Conservation (phyloP, 2,329 filamentous ascomycete genomes). For the Aspergillus bombycis region DNA sequence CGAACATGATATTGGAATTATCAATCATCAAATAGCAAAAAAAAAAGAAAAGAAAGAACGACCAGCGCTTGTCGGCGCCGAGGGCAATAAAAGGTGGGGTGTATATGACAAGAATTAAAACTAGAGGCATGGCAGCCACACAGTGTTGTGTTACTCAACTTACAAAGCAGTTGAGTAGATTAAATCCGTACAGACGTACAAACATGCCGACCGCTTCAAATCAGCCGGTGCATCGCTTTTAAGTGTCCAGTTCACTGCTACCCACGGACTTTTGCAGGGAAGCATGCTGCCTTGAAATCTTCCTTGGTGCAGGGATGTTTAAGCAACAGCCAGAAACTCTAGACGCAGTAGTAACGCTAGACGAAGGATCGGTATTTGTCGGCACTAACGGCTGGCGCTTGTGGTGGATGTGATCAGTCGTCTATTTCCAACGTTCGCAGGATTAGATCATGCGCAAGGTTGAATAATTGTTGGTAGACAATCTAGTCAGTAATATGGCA, state of each 20-base stretch:
- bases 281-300: constrained; percentile 21
- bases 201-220: constrained; percentile 12
- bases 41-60: constrained; percentile 10
- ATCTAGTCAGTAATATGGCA: constrained; percentile 1
- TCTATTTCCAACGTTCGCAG: background rate
- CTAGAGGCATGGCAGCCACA: constrained; percentile 39
- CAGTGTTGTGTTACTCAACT: constrained; percentile 28
- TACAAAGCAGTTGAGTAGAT: constrained; percentile 16
- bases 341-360: constrained; percentile 13
- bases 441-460: constrained; percentile 16
- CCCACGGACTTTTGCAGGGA: constrained; percentile 21
- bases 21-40: constrained; percentile 16
- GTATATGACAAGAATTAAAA: constrained; percentile 29
- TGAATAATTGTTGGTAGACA: background rate
- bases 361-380: constrained; percentile 4
- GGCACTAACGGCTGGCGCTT: background rate
- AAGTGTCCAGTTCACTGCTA: constrained; percentile 7
- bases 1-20: background rate
- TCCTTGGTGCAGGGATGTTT: constrained; percentile 3
- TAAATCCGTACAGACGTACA: background rate
- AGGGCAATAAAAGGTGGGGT: constrained; percentile 2
- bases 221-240: background rate
- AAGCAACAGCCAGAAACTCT: constrained; percentile 9
- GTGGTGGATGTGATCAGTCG: background rate
- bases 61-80: background rate